A percentile compares a stretch with the other conserved stretches of the same genome.
These are phyloP conservation scores for Cornus florida DNA, from an alignment of 148 eudicot genomes.

Conservation along the genomic window DNA sequence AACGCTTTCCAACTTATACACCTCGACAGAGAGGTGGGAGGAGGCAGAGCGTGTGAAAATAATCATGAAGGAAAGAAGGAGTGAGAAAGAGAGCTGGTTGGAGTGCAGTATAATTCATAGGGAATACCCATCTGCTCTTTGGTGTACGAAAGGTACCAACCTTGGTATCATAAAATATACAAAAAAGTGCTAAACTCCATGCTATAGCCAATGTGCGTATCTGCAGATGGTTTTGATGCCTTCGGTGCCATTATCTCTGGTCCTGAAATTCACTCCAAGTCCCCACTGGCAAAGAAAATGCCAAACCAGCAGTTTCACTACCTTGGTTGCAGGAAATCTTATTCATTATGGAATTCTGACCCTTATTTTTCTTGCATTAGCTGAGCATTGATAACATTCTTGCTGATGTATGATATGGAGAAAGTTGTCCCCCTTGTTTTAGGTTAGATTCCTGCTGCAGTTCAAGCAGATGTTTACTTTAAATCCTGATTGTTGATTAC, in stretches of 20 bases:
- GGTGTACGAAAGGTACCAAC: not conserved
- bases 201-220: not conserved
- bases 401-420: not conserved
- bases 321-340: not conserved
- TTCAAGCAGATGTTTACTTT: not conserved
- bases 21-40: constrained; percentile 54
- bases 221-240: not conserved
- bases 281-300: not conserved
- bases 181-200: not conserved
- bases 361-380: not conserved
- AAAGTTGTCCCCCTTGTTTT: not conserved
- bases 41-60: constrained; percentile 60
- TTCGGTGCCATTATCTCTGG: not conserved
- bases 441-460: not conserved
- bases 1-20: constrained; percentile 55
- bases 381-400: not conserved
- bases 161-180: not conserved
- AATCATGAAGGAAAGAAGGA: constrained; percentile 61
- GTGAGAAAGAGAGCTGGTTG: constrained; percentile 64
- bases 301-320: not conserved
- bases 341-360: not conserved
- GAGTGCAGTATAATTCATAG: constrained; percentile 53
- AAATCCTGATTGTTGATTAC: not conserved
- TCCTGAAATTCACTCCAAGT: not conserved
- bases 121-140: not conserved